phyloP scores from a whole-genome alignment of 2,329 filamentous ascomycete genomes.

The Diaporthe velutina region DNA sequence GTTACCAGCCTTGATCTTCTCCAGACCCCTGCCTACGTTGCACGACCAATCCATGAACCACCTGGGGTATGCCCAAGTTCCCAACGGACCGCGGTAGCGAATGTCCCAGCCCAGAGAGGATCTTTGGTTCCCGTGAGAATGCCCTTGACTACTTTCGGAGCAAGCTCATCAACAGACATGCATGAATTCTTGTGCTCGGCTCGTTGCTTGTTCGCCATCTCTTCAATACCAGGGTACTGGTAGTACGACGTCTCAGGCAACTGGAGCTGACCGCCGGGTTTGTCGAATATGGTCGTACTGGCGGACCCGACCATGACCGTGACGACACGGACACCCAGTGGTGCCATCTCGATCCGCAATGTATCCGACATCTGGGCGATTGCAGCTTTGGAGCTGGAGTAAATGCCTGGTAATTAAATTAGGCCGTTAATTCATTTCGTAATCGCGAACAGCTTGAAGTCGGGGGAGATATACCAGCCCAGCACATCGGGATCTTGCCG shows the following conservation, averaged over 20 bases:
- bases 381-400: conserved; percentile 8
- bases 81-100: conserved; percentile 25
- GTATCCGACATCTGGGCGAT: neutral
- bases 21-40: conserved; percentile 20
- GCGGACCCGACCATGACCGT: neutral
- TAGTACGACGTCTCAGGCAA: conserved; percentile 25
- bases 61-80: conserved; percentile 11
- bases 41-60: conserved; percentile 32
- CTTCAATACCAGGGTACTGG: neutral
- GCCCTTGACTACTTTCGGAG: conserved; percentile 16
- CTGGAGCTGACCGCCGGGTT: conserved; percentile 19
- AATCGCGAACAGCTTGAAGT: neutral
- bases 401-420: neutral
- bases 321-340: neutral
- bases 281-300: conserved; percentile 27
- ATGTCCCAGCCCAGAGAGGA: conserved; percentile 23
- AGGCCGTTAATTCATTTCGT: neutral
- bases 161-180: conserved; percentile 29
- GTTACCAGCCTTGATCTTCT: conserved; percentile 12
- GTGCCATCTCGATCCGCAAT: neutral
- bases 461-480: neutral
- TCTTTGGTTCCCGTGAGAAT: conserved; percentile 12
- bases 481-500: conserved; percentile 18
- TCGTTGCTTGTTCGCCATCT: conserved; percentile 25
- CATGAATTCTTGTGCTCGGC: conserved; percentile 5